phyloP scores from a whole-genome alignment of 345 rosid genomes.

The Bruguiera gymnorhiza region DNA sequence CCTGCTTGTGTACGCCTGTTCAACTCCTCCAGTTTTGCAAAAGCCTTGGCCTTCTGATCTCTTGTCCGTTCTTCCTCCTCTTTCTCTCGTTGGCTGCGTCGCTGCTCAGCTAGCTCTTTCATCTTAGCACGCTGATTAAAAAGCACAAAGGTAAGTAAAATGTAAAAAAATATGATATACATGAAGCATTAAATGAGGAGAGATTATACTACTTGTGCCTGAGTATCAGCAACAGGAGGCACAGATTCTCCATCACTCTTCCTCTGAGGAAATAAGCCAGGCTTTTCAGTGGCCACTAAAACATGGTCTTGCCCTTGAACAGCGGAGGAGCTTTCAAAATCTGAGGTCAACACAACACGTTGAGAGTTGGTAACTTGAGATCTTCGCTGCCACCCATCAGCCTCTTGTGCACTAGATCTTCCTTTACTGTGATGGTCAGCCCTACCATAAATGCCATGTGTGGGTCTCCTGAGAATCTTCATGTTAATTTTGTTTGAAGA shows the following conservation, averaged over 20 bases:
- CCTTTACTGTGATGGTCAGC: slow-evolving; percentile 53
- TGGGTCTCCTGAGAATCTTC: slow-evolving; percentile 55
- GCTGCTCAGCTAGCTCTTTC: slow-evolving; percentile 72
- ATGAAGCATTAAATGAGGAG: slow-evolving; percentile 1
- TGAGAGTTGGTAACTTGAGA: slow-evolving; percentile 35
- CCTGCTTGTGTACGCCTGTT: slow-evolving; percentile 58
- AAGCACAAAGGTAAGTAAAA: neutral
- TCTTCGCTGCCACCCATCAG: slow-evolving; percentile 56
- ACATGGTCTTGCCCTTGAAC: slow-evolving; percentile 33
- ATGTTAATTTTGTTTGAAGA: slow-evolving; percentile 34
- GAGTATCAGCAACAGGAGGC: slow-evolving; percentile 38
- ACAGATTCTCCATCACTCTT: slow-evolving; percentile 43
- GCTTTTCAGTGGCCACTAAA: slow-evolving; percentile 34
- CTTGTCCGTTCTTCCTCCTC: slow-evolving; percentile 91
- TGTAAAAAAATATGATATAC: neutral
- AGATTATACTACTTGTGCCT: slow-evolving; percentile 41
- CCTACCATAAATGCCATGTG: slow-evolving; percentile 51
- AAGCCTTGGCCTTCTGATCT: slow-evolving; percentile 88
- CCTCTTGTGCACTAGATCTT: slow-evolving; percentile 50
- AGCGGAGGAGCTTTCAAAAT: slow-evolving; percentile 39
- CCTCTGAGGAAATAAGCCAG: slow-evolving; percentile 26
- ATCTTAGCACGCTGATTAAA: slow-evolving; percentile 62
- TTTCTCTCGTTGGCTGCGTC: slow-evolving; percentile 59
- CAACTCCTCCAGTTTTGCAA: slow-evolving; percentile 76
- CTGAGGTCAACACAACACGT: slow-evolving; percentile 23